Evolutionary conservation across 345 rosid species (phyloP).

Genomic region (Erodium maritimum): DNA sequence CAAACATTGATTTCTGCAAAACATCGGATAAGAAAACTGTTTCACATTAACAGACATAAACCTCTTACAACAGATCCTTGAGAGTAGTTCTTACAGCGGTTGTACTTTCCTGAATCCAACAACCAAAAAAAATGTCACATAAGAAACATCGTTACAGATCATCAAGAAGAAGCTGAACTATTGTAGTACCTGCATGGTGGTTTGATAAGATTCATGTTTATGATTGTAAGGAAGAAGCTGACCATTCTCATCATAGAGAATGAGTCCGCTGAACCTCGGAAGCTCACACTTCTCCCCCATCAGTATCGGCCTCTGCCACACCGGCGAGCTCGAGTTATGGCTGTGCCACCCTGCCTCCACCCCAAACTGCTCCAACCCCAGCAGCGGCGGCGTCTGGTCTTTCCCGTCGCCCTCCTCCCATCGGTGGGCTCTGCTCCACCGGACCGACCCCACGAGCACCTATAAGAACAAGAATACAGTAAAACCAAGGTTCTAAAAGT

Average conservation of each 20-base stretch:
- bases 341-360: conserved; percentile 29
- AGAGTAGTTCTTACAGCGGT: conserved; percentile 31
- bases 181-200: conserved; percentile 8
- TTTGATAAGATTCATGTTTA: conserved; percentile 12
- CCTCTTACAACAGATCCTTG: conserved; percentile 35
- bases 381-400: conserved; percentile 14
- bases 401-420: conserved; percentile 31
- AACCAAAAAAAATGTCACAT: neutral
- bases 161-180: no score
- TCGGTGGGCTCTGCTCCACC: conserved; percentile 60
- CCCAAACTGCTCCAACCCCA: conserved; percentile 10
- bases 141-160: no score
- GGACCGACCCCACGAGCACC: conserved; percentile 36
- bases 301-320: conserved; percentile 76
- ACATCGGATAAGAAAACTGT: no score
- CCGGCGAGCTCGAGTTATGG: conserved; percentile 46
- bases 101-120: conserved; percentile 21
- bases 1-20: no score
- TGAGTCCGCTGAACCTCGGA: conserved; percentile 64
- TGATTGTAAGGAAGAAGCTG: conserved; percentile 25
- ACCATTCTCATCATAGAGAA: conserved; percentile 64
- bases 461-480: no score
- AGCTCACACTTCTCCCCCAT: conserved; percentile 85
- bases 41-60: no score
- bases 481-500: no score